phyloP scores from a whole-genome alignment of 2,329 filamentous ascomycete genomes.

The Penicillium sp. region DNA sequence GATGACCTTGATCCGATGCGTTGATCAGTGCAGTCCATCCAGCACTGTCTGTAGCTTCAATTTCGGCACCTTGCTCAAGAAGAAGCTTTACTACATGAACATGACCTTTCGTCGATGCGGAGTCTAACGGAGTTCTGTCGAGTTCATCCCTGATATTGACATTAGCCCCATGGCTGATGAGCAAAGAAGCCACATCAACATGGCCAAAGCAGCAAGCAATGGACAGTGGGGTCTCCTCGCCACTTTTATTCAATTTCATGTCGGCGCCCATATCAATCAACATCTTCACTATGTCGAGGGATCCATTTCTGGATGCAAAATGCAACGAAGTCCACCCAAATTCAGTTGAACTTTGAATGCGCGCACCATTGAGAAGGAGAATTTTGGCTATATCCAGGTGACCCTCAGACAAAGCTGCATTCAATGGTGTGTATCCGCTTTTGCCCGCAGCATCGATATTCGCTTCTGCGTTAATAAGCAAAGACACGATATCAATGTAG shows the following conservation, averaged over 20 bases:
- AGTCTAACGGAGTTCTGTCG: too few relatives aligned
- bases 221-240: too few relatives aligned
- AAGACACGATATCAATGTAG: background rate
- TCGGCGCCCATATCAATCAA: too few relatives aligned
- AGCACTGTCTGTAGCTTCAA: accelerated
- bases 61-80: background rate
- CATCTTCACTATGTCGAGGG: too few relatives aligned
- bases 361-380: background rate
- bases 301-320: too few relatives aligned
- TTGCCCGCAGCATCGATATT: background rate
- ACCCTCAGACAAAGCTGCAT: background rate
- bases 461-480: background rate
- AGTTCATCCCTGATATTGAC: too few relatives aligned
- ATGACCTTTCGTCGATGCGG: too few relatives aligned
- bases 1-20: background rate
- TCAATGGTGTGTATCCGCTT: background rate
- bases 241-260: accelerated
- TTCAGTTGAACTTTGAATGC: background rate
- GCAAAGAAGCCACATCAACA: too few relatives aligned
- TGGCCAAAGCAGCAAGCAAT: too few relatives aligned
- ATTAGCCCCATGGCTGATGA: too few relatives aligned
- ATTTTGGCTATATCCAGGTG: background rate
- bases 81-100: background rate
- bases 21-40: background rate
- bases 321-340: background rate